Base-by-base conservation (phyloP, 305 asterid genomes). In the Petunia hybrid region DNA sequence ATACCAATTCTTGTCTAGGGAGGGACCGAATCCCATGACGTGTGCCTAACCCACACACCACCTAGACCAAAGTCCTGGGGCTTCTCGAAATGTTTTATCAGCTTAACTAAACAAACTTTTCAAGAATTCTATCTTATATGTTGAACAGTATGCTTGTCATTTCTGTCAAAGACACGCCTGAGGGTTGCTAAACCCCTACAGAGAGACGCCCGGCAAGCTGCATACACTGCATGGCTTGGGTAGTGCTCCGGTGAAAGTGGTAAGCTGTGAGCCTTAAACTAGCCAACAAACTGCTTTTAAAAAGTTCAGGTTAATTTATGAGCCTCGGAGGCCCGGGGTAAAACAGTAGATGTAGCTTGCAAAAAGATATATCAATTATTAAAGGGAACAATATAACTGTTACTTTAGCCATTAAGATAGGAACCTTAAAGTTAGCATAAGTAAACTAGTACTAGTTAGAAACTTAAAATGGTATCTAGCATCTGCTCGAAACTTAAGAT, bases 401-500 rank as follows among this genome's bases (percentile, higher is more conserved):
- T 60, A 74, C 8, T 53, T 13, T 7, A 74, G 64, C 48, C 51
- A 73, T 51, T 51, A 36, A 4, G 78, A 48, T 14, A 3, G 64
- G 63, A 51, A 73, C 63, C 36, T 60, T 7, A 36, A 41, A 51
- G 13, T 73, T 51, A 53, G 63, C 13, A 36, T 13, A 51, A 13
- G 63, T 35, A 38, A 71, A 73, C 2, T 73, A 51, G 46, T 36
- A 10, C 46, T 36, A 51, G 45, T 51, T 60, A 73, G 36, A 51
- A 73, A 73, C 63, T 51, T 51, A 51, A 73, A 73, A 73, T 14
- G 46, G 63, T 51, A 13, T 73, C 63, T 51, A 12, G 62, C 46
- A 73, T 51, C 31, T 73, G 78, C 35, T 51, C 63, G 62, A 16
- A 73, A 38, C 78, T 73, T 73, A 51, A 51, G 63, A 73, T 69